Base-by-base conservation (phyloP, 2,329 filamentous ascomycete species). In the Penicillium sp. region DNA sequence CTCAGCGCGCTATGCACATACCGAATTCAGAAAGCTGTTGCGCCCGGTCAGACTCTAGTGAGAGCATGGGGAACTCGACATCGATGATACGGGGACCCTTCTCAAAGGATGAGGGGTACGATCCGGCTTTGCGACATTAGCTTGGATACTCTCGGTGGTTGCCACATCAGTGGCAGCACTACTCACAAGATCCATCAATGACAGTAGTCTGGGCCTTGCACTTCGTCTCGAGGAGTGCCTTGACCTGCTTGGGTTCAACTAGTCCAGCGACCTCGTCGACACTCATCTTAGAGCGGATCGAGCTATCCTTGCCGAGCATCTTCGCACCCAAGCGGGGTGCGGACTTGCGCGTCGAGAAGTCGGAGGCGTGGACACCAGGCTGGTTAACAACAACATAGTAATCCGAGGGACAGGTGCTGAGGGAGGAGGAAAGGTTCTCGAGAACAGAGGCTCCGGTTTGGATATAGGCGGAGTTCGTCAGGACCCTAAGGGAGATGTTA, bases 331-430 rank as follows among this genome's bases (percentile, higher is more conserved):
- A 81, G 75, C 78, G 82, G 67, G 79, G 83, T 62, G 79, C 79
- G 59, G 77, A 76, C 69, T 73, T 69, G 73, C 75, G 69, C 64
- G 77, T 75, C 61, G 77, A 75, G 65, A 93, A 86, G 71, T 96
- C 91, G 58, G 80, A 78, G 40, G 86, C 83, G 62, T 87, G 86
- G 53, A 92, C 81, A 62, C 89, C 88, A 10, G 89, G 86, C 70
- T 96, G 91, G 29, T 86, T 84, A 57, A 95, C 83, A 61, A 97
- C 72, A 54, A 95, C 77, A 75, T 96, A 96, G 63, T 83, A 83
- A 47, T 86, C 81, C 18, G 89, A 91, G 2, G 88, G 87, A 74
- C 91, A 96, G 50, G 76, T 73, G 38, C 80, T 77, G 24, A 96
- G 82, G 27, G 73, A 72, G 16, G 71, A 69, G 46, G 71, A 71